Percentiles rank a stretch among this genome's conserved stretches.
Evolutionary conservation across 768 basidiomycete species (phyloP).

Genomic region (Pulveroboletus sp.): DNA sequence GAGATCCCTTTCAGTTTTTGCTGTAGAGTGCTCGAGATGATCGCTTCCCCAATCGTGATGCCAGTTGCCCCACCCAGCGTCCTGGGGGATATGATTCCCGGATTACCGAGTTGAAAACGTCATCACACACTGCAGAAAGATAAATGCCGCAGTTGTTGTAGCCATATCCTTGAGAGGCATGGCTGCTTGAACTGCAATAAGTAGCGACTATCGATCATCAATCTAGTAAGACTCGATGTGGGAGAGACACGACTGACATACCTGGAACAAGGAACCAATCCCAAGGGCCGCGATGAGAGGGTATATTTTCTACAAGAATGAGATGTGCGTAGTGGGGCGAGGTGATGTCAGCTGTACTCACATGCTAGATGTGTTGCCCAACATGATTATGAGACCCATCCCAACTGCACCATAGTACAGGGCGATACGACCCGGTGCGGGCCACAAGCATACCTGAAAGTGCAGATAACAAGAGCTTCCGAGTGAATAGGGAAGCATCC

Average conservation of each 20-base stretch:
- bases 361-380: conserved; percentile 32
- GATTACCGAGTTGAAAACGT: neutral
- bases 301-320: conserved; percentile 29
- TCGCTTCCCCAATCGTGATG: conserved; percentile 69
- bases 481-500: conserved; percentile 37
- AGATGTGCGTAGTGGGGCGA: neutral
- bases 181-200: conserved; percentile 40
- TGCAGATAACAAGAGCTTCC: conserved; percentile 16
- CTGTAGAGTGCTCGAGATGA: conserved; percentile 54
- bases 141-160: conserved; percentile 37
- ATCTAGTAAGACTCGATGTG: neutral
- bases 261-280: conserved; percentile 36
- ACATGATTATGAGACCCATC: conserved; percentile 35
- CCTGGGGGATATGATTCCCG: conserved; percentile 33
- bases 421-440: conserved; percentile 29
- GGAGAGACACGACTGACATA: neutral
- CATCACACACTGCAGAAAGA: conserved; percentile 29
- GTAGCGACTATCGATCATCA: conserved; percentile 20
- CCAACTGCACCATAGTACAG: conserved; percentile 34
- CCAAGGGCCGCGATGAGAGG: conserved; percentile 34
- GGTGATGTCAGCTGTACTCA: conserved; percentile 9
- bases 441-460: conserved; percentile 27
- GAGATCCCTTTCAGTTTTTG: conserved; percentile 13
- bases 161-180: conserved; percentile 48
- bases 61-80: conserved; percentile 73